Base-by-base conservation (phyloP, 495 filamentous ascomycete genomes). In the Daldinia childiae region DNA sequence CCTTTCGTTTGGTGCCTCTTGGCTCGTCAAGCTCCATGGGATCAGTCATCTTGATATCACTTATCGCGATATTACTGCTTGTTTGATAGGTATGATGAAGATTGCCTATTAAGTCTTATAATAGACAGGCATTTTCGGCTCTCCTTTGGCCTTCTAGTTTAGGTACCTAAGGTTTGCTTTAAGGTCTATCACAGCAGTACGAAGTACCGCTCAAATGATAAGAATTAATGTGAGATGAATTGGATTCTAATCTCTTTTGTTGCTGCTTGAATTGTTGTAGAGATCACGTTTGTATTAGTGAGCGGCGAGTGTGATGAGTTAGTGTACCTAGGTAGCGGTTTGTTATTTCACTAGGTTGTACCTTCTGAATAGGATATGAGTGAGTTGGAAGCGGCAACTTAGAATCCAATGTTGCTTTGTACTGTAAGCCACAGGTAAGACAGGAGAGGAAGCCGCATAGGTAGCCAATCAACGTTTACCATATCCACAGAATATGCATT, bases 1-100 rank as follows among this genome's bases (percentile, higher is more conserved):
- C 87, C 57, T 90, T 86, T 52, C 91, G 82, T 78, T 93, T 93
- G 12, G 81, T 87, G 58, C 90, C 90, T 45, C 87, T 85, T 26
- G 85, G 81, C 62, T 74, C 74, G 29, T 78, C 76, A 39, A 85
- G 50, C 19, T 86, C 82, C 85, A 88, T 87, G 38, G 69, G 58
- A 56, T 82, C 74, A 34, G 79, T 77, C 85, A 86, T 73, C 26
- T 34, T 87, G 48, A 48, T 74, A 41, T 1, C 11, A 24, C 21
- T 1, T 8, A 11, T 11, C 8, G 43, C 87, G 54, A 50, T 74
- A 48, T 30, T 65, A 32, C 29, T 32, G 29, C 29, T 32, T 9
- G 29, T 7, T 32, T 32, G 29, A 32, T 15, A 29, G 15, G 29
- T 58, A 39, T 55, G 24, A 64, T 19, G 51, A 45, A 61, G 8